phyloP scores from a whole-genome alignment of 768 basidiomycete species.

The Mycena venus region DNA sequence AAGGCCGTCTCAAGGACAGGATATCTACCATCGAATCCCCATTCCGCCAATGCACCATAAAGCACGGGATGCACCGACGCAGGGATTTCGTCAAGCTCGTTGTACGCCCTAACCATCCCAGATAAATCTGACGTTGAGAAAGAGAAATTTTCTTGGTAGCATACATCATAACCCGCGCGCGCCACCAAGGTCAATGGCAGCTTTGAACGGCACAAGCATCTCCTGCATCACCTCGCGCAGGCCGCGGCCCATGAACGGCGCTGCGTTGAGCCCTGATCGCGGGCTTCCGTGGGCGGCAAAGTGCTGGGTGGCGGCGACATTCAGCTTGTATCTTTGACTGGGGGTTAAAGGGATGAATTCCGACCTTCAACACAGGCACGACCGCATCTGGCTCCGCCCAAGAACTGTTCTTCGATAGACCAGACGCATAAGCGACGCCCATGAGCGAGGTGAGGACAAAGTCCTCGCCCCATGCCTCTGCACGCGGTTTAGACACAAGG shows the following conservation, averaged over 20 bases:
- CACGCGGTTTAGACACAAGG: background rate
- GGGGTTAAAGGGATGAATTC: no score
- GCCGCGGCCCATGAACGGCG: constrained; percentile 39
- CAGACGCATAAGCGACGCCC: constrained; percentile 40
- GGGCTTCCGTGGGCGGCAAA: constrained; percentile 43
- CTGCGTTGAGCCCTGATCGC: constrained; percentile 39
- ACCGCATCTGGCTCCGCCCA: constrained; percentile 43
- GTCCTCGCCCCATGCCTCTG: constrained; percentile 45
- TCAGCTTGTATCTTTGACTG: no score
- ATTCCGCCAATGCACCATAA: constrained; percentile 39
- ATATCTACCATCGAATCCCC: constrained; percentile 39
- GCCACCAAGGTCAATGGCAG: constrained; percentile 37
- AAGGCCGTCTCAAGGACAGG: background rate
- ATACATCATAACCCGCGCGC: constrained; percentile 42
- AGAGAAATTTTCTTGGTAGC: no score
- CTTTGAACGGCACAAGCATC: constrained; percentile 42
- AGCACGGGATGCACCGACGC: constrained; percentile 39
- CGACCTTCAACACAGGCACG: constrained; percentile 40
- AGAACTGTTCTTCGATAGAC: constrained; percentile 41
- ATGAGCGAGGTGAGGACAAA: constrained; percentile 39
- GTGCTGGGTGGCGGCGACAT: constrained; percentile 30
- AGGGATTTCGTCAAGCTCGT: constrained; percentile 43
- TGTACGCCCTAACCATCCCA: constrained; percentile 36
- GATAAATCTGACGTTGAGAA: background rate
- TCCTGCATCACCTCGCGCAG: constrained; percentile 39